Conservation (phyloP, 495 filamentous ascomycete species). For the Hypoxylon cercidicola region DNA sequence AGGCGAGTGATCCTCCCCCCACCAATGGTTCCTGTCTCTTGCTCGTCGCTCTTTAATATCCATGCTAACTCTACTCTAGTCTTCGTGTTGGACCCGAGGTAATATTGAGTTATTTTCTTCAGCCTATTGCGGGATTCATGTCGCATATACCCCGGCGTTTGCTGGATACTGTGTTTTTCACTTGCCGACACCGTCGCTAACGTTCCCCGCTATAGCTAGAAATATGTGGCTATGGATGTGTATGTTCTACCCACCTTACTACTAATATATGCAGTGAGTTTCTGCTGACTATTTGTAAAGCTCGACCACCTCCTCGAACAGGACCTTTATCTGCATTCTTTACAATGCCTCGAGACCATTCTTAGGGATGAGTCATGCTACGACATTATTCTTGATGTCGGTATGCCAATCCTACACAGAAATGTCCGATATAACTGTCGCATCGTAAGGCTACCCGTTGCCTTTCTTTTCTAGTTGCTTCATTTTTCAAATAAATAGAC, state of each 20-base stretch:
- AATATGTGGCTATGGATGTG: slow-evolving; percentile 71
- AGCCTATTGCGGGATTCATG: not conserved
- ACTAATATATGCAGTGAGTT: too few species aligned
- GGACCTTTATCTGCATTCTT: slow-evolving; percentile 72
- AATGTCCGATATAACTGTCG: slow-evolving; percentile 80
- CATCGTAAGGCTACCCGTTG: slow-evolving; percentile 40
- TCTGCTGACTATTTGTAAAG: too few species aligned
- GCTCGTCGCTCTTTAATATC: too few species aligned
- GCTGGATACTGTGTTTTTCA: not conserved
- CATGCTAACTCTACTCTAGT: too few species aligned
- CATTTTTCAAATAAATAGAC: too few species aligned
- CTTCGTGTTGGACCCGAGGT: slow-evolving; percentile 75
- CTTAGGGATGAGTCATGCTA: slow-evolving; percentile 71
- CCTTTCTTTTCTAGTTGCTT: too few species aligned
- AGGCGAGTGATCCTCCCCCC: slow-evolving; percentile 31
- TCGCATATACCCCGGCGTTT: not conserved
- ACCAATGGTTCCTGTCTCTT: too few species aligned
- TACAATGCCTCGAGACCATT: slow-evolving; percentile 76
- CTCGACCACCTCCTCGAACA: slow-evolving; percentile 76
- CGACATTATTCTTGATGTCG: slow-evolving; percentile 84
- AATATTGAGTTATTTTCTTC: slow-evolving; percentile 9
- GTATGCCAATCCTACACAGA: slow-evolving; percentile 73
- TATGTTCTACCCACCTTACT: too few species aligned
- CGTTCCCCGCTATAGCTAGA: slow-evolving; percentile 45
- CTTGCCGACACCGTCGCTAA: slow-evolving; percentile 3